Evolutionary conservation across 1,139 yeast species (phyloP).

Genomic region (Geotrichum australiense): DNA sequence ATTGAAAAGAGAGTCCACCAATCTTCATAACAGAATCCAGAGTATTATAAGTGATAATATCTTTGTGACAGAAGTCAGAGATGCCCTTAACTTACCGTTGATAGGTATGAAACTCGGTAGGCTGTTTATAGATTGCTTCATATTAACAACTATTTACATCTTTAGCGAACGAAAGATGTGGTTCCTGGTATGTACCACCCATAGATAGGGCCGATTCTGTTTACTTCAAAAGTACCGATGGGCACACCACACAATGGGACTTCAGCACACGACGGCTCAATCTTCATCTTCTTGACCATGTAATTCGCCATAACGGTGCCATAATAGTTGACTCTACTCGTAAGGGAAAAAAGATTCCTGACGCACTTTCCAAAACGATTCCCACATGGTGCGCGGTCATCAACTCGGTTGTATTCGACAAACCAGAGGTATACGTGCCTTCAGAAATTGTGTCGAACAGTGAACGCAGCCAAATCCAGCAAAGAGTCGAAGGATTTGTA

Average conservation of each 20-base stretch:
- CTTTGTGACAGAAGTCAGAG: slow-evolving; percentile 37
- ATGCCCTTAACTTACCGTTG: slow-evolving; percentile 32
- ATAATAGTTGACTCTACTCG: slow-evolving; percentile 79
- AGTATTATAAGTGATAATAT: slow-evolving; percentile 58
- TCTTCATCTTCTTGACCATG: slow-evolving; percentile 52
- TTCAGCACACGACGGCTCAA: slow-evolving; percentile 70
- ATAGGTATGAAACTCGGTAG: slow-evolving; percentile 32
- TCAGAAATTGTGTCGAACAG: slow-evolving; percentile 47
- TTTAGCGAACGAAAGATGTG: slow-evolving; percentile 75
- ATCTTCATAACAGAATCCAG: slow-evolving; percentile 56
- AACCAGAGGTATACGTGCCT: slow-evolving; percentile 43
- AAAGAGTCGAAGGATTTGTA: slow-evolving; percentile 46
- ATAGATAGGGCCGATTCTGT: slow-evolving; percentile 40
- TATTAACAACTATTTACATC: neutral
- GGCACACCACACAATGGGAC: slow-evolving; percentile 75
- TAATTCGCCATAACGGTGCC: slow-evolving; percentile 39
- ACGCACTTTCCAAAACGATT: slow-evolving; percentile 75
- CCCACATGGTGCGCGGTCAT: slow-evolving; percentile 91
- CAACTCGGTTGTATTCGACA: slow-evolving; percentile 45
- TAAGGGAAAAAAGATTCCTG: slow-evolving; percentile 78
- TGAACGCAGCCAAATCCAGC: slow-evolving; percentile 50
- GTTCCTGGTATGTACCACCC: slow-evolving; percentile 71
- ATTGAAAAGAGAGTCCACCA: slow-evolving; percentile 46
- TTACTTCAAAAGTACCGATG: slow-evolving; percentile 88
- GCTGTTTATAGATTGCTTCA: neutral